These are phyloP conservation scores for Salvia hispanica DNA, from an alignment of 257 asterid species.

Conservation along the genomic window DNA sequence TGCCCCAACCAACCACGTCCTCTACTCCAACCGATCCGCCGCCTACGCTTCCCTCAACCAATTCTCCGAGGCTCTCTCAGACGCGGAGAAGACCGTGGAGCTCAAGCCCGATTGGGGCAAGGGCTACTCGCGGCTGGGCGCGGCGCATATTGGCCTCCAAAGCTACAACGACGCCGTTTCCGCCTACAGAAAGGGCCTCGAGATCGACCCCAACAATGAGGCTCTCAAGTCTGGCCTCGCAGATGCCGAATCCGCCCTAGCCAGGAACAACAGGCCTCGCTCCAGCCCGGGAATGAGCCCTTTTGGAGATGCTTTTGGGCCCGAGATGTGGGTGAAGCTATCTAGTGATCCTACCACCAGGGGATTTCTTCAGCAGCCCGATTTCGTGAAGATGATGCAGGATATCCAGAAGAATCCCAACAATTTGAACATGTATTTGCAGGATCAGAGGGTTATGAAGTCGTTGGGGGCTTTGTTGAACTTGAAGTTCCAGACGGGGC, in stretches of 20 bases:
- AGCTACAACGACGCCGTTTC: slow-evolving; percentile 59
- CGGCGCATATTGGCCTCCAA: slow-evolving; percentile 75
- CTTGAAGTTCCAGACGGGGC: slow-evolving; percentile 53
- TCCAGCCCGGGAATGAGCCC: slow-evolving; percentile 45
- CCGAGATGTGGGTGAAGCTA: slow-evolving; percentile 88
- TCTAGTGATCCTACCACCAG: slow-evolving; percentile 68
- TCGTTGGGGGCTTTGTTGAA: slow-evolving; percentile 79
- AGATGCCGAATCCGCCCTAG: slow-evolving; percentile 64
- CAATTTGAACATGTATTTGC: slow-evolving; percentile 65
- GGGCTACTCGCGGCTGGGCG: slow-evolving; percentile 92
- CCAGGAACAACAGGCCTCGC: slow-evolving; percentile 44
- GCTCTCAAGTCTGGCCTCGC: slow-evolving; percentile 79
- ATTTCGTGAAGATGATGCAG: slow-evolving; percentile 80
- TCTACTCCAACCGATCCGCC: slow-evolving; percentile 95
- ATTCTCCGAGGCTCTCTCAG: slow-evolving; percentile 73
- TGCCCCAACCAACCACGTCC: slow-evolving; percentile 74
- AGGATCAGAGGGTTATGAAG: slow-evolving; percentile 89
- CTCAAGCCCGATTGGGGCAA: slow-evolving; percentile 83
- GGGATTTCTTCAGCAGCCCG: slow-evolving; percentile 68
- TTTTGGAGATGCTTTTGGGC: slow-evolving; percentile 93
- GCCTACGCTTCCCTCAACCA: slow-evolving; percentile 70
- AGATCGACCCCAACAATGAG: slow-evolving; percentile 77
- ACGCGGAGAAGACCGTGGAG: slow-evolving; percentile 84
- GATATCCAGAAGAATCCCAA: slow-evolving; percentile 78
- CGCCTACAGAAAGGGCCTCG: slow-evolving; percentile 75